phyloP scores from a whole-genome alignment of 306 rosid species.

The Casuarina cunninghamiana region DNA sequence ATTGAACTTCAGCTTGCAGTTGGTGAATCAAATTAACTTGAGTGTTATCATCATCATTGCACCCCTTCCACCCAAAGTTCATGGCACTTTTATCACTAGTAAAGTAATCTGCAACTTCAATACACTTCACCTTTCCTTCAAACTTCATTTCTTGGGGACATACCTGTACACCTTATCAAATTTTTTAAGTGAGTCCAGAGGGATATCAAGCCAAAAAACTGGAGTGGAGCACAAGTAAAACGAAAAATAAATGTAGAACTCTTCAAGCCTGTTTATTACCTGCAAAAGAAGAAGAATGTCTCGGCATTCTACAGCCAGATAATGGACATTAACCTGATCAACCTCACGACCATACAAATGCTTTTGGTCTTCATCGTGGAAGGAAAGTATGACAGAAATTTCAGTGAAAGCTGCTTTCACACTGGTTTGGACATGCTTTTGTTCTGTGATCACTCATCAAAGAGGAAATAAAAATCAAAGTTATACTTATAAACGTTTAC shows the following conservation, averaged over 20 bases:
- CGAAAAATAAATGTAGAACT: background rate
- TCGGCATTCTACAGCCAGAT: slow-evolving; percentile 64
- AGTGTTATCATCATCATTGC: slow-evolving; percentile 27
- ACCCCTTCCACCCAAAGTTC: slow-evolving; percentile 23
- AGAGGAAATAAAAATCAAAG: slow-evolving; percentile 5
- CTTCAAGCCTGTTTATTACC: slow-evolving; percentile 50
- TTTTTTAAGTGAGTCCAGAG: slow-evolving; percentile 35
- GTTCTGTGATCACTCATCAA: slow-evolving; percentile 53
- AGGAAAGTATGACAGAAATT: slow-evolving; percentile 69
- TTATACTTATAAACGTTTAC: slow-evolving; percentile 21
- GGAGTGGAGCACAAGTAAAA: slow-evolving; percentile 24
- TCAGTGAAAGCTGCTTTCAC: slow-evolving; percentile 77
- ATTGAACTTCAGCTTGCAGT: slow-evolving; percentile 67
- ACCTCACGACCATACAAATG: slow-evolving; percentile 30
- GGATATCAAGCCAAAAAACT: slow-evolving; percentile 26
- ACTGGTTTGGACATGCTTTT: slow-evolving; percentile 85
- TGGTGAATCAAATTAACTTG: slow-evolving; percentile 43
- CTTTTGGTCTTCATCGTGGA: slow-evolving; percentile 51
- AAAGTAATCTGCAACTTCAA: slow-evolving; percentile 61
- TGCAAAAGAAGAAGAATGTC: slow-evolving; percentile 56
- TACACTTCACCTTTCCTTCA: slow-evolving; percentile 55
- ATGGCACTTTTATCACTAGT: slow-evolving; percentile 40
- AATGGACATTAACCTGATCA: slow-evolving; percentile 39
- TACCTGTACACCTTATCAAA: slow-evolving; percentile 54
- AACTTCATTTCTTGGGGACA: slow-evolving; percentile 57